Conservation (phyloP, 2,329 filamentous ascomycete genomes). For the Scedosporium dehoogii region DNA sequence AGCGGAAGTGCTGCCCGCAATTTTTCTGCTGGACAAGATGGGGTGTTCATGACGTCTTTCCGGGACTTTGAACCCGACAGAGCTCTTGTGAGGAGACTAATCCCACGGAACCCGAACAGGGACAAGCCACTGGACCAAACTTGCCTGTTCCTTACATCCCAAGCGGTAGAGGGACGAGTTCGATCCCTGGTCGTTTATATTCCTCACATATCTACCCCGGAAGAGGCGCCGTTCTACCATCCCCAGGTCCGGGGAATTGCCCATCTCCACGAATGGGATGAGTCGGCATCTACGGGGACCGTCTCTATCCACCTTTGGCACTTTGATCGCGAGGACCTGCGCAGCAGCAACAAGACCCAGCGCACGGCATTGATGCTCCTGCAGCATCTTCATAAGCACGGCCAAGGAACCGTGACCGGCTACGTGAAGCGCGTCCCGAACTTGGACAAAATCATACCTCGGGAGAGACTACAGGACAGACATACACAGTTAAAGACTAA, state of each 20-base stretch:
- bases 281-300: slow-evolving; percentile 29
- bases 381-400: slow-evolving; percentile 62
- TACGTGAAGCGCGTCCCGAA: slow-evolving; percentile 68
- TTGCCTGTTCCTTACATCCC: slow-evolving; percentile 49
- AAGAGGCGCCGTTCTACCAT: slow-evolving; percentile 78
- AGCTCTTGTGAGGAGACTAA: slow-evolving; percentile 59
- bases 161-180: slow-evolving; percentile 16
- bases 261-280: slow-evolving; percentile 60
- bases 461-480: slow-evolving; percentile 68
- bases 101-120: slow-evolving; percentile 71
- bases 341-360: slow-evolving; percentile 36
- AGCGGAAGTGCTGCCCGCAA: slow-evolving; percentile 12
- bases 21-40: slow-evolving; percentile 26
- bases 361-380: slow-evolving; percentile 63
- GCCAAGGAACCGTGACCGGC: slow-evolving; percentile 51
- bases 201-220: slow-evolving; percentile 54
- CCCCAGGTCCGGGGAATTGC: slow-evolving; percentile 65
- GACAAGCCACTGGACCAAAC: slow-evolving; percentile 74
- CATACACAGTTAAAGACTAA: slow-evolving; percentile 71
- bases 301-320: slow-evolving; percentile 53
- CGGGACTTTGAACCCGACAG: slow-evolving; percentile 21
- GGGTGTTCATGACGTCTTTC: slow-evolving; percentile 27
- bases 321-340: slow-evolving; percentile 27
- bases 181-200: slow-evolving; percentile 56
- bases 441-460: slow-evolving; percentile 72